Conservation (phyloP, 2,329 filamentous ascomycete genomes). For the Penicillium sp. region DNA sequence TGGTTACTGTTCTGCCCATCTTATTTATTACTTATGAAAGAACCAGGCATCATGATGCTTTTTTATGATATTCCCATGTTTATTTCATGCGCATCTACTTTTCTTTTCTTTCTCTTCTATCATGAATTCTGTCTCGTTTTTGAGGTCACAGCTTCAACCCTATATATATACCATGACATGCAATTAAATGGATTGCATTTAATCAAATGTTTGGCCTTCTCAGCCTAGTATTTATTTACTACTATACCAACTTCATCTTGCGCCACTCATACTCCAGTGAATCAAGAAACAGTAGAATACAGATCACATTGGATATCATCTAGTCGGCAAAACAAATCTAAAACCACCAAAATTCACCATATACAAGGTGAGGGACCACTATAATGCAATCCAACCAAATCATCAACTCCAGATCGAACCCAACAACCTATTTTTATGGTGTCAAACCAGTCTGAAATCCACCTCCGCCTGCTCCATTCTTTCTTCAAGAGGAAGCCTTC, state of each 20-base stretch:
- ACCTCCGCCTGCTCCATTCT: background rate
- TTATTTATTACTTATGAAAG: background rate
- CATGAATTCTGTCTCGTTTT: background rate
- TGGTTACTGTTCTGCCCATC: background rate
- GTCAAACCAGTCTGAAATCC: slow-evolving; percentile 6
- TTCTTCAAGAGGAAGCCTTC: slow-evolving; percentile 45
- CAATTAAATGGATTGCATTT: background rate
- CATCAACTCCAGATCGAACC: slow-evolving; percentile 22
- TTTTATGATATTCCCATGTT: slow-evolving; percentile 12
- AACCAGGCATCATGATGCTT: slow-evolving; percentile 1
- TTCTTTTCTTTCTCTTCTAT: background rate
- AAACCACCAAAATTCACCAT: slow-evolving; percentile 10
- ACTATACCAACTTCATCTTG: background rate
- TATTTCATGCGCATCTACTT: background rate
- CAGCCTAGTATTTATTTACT: background rate
- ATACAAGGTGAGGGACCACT: slow-evolving; percentile 16
- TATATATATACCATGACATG: slow-evolving; percentile 10
- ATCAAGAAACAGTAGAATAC: slow-evolving; percentile 21
- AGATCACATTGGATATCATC: slow-evolving; percentile 33
- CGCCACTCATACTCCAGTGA: background rate
- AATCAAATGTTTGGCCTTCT: background rate
- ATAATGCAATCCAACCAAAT: slow-evolving; percentile 14
- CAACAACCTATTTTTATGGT: slow-evolving; percentile 22
- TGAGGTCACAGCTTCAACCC: slow-evolving; percentile 2
- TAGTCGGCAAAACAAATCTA: slow-evolving; percentile 23